Percentiles rank a stretch among this genome's conserved stretches.
These are phyloP conservation scores for Dioscorea cayenensis DNA, from an alignment of 116 monocot species.

Conservation along the genomic window DNA sequence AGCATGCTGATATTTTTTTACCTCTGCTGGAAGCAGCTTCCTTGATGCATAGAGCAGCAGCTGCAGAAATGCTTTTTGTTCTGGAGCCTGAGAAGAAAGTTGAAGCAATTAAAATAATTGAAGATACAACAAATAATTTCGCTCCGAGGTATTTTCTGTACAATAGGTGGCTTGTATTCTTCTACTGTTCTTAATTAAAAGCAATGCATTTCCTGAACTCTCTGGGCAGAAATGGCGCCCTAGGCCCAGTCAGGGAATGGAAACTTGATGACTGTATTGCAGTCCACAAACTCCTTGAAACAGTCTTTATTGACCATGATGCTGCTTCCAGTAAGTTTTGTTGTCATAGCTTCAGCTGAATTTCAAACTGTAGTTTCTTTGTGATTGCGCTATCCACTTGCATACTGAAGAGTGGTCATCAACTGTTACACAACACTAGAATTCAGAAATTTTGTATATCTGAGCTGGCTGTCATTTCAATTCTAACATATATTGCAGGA, in stretches of 20 bases:
- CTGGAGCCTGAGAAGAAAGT: slow-evolving; percentile 68
- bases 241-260: slow-evolving; percentile 64
- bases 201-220: neutral
- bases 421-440: too few relatives aligned
- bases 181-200: neutral
- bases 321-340: slow-evolving; percentile 63
- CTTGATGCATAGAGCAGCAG: slow-evolving; percentile 87
- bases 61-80: slow-evolving; percentile 77
- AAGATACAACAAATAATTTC: slow-evolving; percentile 50
- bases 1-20: slow-evolving; percentile 8
- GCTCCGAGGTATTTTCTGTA: slow-evolving; percentile 33
- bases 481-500: slow-evolving; percentile 23
- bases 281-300: slow-evolving; percentile 65
- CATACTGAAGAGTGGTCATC: too few relatives aligned
- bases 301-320: slow-evolving; percentile 48
- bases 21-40: slow-evolving; percentile 44
- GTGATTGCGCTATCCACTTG: neutral
- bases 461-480: too few relatives aligned
- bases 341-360: neutral
- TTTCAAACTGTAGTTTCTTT: neutral
- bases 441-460: too few relatives aligned
- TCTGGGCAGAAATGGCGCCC: slow-evolving; percentile 27
- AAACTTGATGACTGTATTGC: slow-evolving; percentile 64
- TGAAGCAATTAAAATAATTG: slow-evolving; percentile 81
- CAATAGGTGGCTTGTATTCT: neutral